Evolutionary conservation across 2,329 filamentous ascomycete genomes (phyloP).

Genomic region (Sporothrix euskadiensis): DNA sequence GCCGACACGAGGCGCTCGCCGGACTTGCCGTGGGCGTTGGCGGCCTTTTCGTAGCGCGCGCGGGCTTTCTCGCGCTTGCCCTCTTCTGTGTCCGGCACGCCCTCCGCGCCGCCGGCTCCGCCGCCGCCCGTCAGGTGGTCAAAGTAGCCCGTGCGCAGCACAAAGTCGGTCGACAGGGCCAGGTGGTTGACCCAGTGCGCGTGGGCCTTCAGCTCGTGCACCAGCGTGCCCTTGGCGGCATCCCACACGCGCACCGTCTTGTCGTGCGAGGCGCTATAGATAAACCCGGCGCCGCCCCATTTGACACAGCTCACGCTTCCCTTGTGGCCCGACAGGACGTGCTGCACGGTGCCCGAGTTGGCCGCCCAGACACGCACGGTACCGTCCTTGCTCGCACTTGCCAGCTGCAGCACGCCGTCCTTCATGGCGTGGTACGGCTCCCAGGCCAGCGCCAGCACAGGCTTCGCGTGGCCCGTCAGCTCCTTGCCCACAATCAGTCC

Average conservation of each 20-base stretch:
- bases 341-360: conserved; percentile 74
- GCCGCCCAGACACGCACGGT: conserved; percentile 87
- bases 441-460: conserved; percentile 86
- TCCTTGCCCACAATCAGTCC: conserved; percentile 71
- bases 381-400: conserved; percentile 84
- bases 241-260: conserved; percentile 93
- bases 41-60: conserved; percentile 81
- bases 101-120: conserved; percentile 53
- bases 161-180: conserved; percentile 89
- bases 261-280: conserved; percentile 86
- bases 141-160: conserved; percentile 79
- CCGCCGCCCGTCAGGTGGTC: conserved; percentile 58
- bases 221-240: conserved; percentile 71
- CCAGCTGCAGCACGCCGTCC: conserved; percentile 73
- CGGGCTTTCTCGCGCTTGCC: conserved; percentile 74
- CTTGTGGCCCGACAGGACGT: conserved; percentile 85
- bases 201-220: conserved; percentile 72
- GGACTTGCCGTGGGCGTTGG: conserved; percentile 71
- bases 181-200: conserved; percentile 96
- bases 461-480: conserved; percentile 84
- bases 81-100: conserved; percentile 70
- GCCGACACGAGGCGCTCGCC: conserved; percentile 86
- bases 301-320: conserved; percentile 84
- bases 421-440: conserved; percentile 86
- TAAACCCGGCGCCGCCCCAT: conserved; percentile 86